Conservation (phyloP, 164 flowering plant species). For the Echeveria elegans region DNA sequence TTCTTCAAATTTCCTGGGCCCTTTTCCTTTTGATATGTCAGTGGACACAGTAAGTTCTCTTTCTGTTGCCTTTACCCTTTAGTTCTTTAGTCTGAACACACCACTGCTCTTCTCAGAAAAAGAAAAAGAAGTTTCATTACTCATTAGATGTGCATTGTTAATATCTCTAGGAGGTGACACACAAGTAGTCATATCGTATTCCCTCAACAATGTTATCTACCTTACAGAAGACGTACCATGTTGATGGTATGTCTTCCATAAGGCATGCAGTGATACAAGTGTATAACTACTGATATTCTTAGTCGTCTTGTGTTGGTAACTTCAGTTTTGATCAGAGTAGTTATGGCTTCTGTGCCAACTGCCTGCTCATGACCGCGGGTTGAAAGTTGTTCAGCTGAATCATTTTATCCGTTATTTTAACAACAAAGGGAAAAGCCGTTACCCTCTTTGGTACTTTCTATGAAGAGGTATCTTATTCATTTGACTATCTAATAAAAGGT, state of each 20-base stretch:
- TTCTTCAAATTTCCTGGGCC: conserved; percentile 24
- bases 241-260: no score
- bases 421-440: neutral
- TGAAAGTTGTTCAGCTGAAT: neutral
- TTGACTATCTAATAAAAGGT: neutral
- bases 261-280: neutral
- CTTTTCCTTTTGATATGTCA: conserved; percentile 66
- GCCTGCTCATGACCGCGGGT: conserved; percentile 2
- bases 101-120: neutral
- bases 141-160: neutral
- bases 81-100: neutral
- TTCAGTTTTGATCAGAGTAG: neutral
- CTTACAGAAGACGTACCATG: neutral
- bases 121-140: neutral
- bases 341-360: neutral
- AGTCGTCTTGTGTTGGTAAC: neutral
- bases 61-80: neutral
- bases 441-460: neutral
- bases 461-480: neutral
- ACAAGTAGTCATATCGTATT: no score
- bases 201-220: neutral
- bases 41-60: conserved; percentile 52
- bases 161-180: no score
- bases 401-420: neutral
- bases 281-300: neutral